A percentile compares a stretch with the other conserved stretches of the same genome.
Evolutionary conservation across 75 land plant genomes (phyloP).

Genomic region (Isoetes taiwanensis): DNA sequence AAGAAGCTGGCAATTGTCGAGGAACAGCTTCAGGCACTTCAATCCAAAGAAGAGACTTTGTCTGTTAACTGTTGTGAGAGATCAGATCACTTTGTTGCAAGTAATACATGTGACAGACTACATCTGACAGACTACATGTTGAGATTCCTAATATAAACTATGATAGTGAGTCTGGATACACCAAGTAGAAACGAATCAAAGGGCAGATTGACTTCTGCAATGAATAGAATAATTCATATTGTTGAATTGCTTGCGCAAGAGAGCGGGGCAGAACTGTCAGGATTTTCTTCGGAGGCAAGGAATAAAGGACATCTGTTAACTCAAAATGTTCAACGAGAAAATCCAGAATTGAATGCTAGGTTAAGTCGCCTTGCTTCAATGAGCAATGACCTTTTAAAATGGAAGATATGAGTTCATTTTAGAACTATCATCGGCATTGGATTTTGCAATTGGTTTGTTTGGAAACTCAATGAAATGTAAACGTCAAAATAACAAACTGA

Average conservation of each 20-base stretch:
- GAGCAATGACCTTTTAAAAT: conserved; percentile 43
- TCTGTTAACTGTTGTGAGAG: no score
- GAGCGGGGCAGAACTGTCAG: conserved; percentile 9
- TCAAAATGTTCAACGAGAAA: conserved; percentile 32
- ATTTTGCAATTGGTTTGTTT: conserved; percentile 13
- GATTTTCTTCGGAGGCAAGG: background rate
- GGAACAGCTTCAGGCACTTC: conserved; percentile 12
- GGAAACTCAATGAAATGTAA: conserved; percentile 6
- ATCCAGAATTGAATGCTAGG: conserved; percentile 30
- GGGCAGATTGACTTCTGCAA: conserved; percentile 12
- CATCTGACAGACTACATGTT: no score
- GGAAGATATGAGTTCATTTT: conserved; percentile 34
- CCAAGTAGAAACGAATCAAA: no score
- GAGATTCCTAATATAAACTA: no score
- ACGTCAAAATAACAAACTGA: conserved; percentile 6
- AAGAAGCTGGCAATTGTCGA: conserved; percentile 21
- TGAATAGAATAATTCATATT: conserved; percentile 42
- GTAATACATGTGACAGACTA: no score
- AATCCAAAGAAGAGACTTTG: no score
- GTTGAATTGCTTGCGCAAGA: conserved; percentile 58
- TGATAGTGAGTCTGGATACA: no score
- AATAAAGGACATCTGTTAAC: background rate
- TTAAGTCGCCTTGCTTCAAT: conserved; percentile 31
- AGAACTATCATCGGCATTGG: conserved; percentile 38
- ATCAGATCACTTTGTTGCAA: no score